These are phyloP conservation scores for Hansenula sp. DNA, from an alignment of 1,139 yeast species.

Conservation along the genomic window DNA sequence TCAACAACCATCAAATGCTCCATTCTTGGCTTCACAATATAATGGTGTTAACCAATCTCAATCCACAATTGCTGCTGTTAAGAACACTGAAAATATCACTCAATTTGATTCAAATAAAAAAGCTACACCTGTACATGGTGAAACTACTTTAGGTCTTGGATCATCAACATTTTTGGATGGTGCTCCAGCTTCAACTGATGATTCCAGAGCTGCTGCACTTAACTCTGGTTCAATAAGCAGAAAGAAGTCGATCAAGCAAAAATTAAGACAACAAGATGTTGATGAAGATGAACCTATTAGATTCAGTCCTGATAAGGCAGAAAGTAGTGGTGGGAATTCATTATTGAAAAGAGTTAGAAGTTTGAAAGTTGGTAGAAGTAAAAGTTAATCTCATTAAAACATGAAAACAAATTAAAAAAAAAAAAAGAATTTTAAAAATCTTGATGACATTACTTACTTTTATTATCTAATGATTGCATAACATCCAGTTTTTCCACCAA, in stretches of 20 bases:
- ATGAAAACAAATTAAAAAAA: too few relatives aligned
- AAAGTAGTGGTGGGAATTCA: constrained; percentile 36
- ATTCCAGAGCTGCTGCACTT: constrained; percentile 34
- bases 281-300: constrained; percentile 30
- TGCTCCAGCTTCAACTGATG: constrained; percentile 78
- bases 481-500: too few relatives aligned
- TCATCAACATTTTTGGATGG: constrained; percentile 93
- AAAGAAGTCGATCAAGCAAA: constrained; percentile 73
- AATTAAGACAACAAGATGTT: constrained; percentile 35
- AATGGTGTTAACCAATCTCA: constrained; percentile 13
- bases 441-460: too few relatives aligned
- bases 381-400: constrained; percentile 1
- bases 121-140: constrained; percentile 78
- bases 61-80: constrained; percentile 35
- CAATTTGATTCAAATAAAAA: constrained; percentile 70
- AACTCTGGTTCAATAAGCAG: constrained; percentile 47
- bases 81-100: constrained; percentile 48
- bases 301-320: constrained; percentile 7
- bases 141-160: constrained; percentile 83
- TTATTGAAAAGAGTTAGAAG: constrained; percentile 83
- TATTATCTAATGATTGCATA: too few relatives aligned
- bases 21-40: constrained; percentile 3
- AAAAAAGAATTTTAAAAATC: too few relatives aligned
- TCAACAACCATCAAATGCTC: neutral
- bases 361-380: constrained; percentile 63